A percentile compares a stretch with the other conserved stretches of the same genome.
Conservation (phyloP, 2,329 filamentous ascomycete genomes). For the Monosporascus cannonballus region DNA sequence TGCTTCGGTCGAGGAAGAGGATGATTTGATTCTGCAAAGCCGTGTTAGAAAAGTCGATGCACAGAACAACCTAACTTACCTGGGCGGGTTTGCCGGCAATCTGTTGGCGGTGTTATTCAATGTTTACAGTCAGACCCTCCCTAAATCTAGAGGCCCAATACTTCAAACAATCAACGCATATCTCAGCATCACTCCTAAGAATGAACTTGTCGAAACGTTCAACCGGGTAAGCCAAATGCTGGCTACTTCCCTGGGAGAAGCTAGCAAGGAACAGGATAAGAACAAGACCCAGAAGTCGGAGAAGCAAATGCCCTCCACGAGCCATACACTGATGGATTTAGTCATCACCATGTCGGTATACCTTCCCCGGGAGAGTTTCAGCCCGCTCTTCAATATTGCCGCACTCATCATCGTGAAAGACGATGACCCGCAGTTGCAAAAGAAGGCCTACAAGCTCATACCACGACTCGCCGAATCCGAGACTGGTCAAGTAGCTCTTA, state of each 20-base stretch:
- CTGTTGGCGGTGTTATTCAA: conserved; percentile 97
- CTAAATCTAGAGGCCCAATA: conserved; percentile 85
- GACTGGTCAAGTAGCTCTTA: conserved; percentile 67
- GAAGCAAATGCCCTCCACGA: conserved; percentile 81
- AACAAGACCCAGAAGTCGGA: conserved; percentile 47
- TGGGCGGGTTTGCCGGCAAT: conserved; percentile 76
- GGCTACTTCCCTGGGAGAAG: conserved; percentile 62
- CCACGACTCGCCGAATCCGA: conserved; percentile 81
- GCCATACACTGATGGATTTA: conserved; percentile 92
- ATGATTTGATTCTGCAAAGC: conserved; percentile 71
- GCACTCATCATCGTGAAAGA: conserved; percentile 74
- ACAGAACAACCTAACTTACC: conserved; percentile 72
- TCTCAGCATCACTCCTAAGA: conserved; percentile 74
- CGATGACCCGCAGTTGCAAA: conserved; percentile 87
- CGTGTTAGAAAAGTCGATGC: conserved; percentile 71
- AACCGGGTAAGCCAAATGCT: conserved; percentile 80
- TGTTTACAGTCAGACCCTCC: conserved; percentile 93
- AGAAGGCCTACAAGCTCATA: conserved; percentile 98
- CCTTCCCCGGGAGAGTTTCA: conserved; percentile 79
- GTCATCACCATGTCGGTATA: conserved; percentile 95
- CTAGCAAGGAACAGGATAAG: conserved; percentile 51
- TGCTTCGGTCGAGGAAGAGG: conserved; percentile 59
- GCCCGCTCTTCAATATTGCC: conserved; percentile 79
- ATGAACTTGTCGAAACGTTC: conserved; percentile 83
- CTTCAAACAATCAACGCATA: conserved; percentile 93